Evolutionary conservation across 176 grass and related monocot genomes (phyloP).

Genomic region (Echinochloa phyllopogon): DNA sequence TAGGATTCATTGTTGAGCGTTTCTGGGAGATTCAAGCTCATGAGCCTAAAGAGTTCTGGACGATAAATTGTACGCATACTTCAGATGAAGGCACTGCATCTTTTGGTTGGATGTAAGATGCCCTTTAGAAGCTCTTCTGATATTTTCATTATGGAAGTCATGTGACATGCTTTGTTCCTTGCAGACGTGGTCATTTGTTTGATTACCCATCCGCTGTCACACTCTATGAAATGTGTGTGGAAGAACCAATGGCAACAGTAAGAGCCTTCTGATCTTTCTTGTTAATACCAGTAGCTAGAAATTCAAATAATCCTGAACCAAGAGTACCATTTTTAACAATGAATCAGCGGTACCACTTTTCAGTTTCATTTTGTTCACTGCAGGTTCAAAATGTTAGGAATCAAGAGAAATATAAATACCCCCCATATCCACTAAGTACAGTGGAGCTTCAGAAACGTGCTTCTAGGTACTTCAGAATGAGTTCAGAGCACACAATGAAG

Average conservation of each 20-base stretch:
- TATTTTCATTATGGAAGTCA: slow-evolving; percentile 24
- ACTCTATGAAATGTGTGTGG: slow-evolving; percentile 91
- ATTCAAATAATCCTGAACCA: slow-evolving; percentile 1
- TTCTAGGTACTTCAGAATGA: slow-evolving; percentile 98
- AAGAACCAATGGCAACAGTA: slow-evolving; percentile 95
- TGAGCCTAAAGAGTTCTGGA: slow-evolving; percentile 96
- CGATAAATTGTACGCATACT: slow-evolving; percentile 94
- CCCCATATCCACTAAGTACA: slow-evolving; percentile 94
- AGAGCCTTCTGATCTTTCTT: slow-evolving; percentile 43
- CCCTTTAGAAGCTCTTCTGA: slow-evolving; percentile 4
- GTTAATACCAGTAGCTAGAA: slow-evolving; percentile 24
- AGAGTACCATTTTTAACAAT: not conserved
- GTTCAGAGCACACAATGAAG: slow-evolving; percentile 97
- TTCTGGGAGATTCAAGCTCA: slow-evolving; percentile 99
- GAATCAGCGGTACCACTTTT: slow-evolving; percentile 17
- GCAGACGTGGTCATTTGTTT: slow-evolving; percentile 89
- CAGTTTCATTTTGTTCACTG: slow-evolving; percentile 33
- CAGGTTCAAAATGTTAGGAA: slow-evolving; percentile 88
- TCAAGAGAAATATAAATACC: slow-evolving; percentile 93
- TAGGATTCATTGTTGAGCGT: slow-evolving; percentile 96
- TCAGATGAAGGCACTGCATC: slow-evolving; percentile 86
- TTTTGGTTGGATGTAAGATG: slow-evolving; percentile 90
- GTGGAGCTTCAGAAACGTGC: slow-evolving; percentile 97
- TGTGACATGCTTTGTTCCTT: slow-evolving; percentile 47
- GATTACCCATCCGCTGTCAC: slow-evolving; percentile 79